Evolutionary conservation across 345 rosid genomes (phyloP).

Genomic region (Populus ilicifolia): DNA sequence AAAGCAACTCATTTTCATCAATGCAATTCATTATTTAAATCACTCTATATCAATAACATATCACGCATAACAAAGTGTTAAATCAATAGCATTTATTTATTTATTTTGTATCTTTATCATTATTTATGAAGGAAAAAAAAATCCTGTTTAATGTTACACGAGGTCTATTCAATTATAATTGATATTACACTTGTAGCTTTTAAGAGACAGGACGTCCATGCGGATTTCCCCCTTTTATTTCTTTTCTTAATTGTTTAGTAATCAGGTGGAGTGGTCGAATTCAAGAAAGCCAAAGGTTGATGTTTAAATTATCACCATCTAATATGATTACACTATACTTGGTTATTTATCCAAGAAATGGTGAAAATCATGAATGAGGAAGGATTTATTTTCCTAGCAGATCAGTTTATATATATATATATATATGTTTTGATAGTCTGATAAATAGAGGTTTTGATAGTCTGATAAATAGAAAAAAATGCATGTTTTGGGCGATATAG

Average conservation of each 20-base stretch:
- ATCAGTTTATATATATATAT: neutral
- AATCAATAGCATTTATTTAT: neutral
- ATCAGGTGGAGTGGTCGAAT: neutral
- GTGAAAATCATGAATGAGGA: neutral
- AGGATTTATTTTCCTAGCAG: neutral
- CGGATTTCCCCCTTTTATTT: too few species aligned
- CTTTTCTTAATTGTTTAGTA: neutral
- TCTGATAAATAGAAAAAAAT: neutral
- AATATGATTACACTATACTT: too few species aligned
- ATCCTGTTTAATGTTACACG: too few species aligned
- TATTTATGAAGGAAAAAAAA: too few species aligned
- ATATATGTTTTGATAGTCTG: too few species aligned
- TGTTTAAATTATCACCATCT: too few species aligned
- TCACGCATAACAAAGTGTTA: neutral
- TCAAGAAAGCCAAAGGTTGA: conserved; percentile 1
- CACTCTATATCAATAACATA: neutral
- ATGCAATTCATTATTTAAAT: neutral
- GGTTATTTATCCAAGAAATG: neutral
- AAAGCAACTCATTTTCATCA: neutral
- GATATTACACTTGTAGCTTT: neutral
- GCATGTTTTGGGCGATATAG: neutral
- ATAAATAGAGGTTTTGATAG: too few species aligned
- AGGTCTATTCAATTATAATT: neutral
- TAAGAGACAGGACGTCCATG: too few species aligned
- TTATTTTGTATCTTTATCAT: too few species aligned